Base-by-base conservation (phyloP, 257 asterid genomes). In the Nicotiana tabacum region DNA sequence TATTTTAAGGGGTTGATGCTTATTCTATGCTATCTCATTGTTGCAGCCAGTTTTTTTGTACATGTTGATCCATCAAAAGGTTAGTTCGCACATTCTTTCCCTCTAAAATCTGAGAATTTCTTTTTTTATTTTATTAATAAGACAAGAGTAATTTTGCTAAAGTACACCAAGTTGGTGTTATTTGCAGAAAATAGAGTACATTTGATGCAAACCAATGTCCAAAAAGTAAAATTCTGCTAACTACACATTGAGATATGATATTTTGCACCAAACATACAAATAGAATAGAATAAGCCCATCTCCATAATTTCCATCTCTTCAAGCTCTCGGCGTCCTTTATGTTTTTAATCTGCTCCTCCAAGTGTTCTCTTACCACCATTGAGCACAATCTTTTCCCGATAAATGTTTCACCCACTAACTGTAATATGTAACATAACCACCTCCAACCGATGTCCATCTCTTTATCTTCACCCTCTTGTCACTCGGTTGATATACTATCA, bases 1-100 rank as follows among this genome's bases (percentile, higher is more conserved):
- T 90, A 90, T 84, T 90, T 90, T 46, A 90, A 88, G 78, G 92
- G 92, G 11, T 72, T 90, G 84, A 90, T 90, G 92, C 92, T 90
- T 80, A 87, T 90, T 80, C 84, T 90, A 74, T 90, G 92, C 86
- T 90, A 90, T 84, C 91, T 90, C 85, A 90, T 90, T 37, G 92
- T 90, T 70, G 92, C 92, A 66, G 92, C 92, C 10, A 90, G 90
- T 86, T 89, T 86, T 89, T 90, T 82, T 83, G 90, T 86, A 64
- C 92, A 90, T 81, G 74, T 86, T 30, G 89, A 90, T 87, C 86
- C 82, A 7, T 35, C 94, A 78, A 85, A 83, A 6, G 97, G 98
- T 94, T 69, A 91, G 93, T 78, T 27, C 1, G n/a, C n/a, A n/a
- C 32, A n/a, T 69, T 69, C 10, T 37, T 69, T 37, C 77, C 56